Evolutionary conservation across 1,284 basidiomycete species (phyloP), one percentile per base, ranked within the genome.

Genomic region (Ustilago sp.): DNA sequence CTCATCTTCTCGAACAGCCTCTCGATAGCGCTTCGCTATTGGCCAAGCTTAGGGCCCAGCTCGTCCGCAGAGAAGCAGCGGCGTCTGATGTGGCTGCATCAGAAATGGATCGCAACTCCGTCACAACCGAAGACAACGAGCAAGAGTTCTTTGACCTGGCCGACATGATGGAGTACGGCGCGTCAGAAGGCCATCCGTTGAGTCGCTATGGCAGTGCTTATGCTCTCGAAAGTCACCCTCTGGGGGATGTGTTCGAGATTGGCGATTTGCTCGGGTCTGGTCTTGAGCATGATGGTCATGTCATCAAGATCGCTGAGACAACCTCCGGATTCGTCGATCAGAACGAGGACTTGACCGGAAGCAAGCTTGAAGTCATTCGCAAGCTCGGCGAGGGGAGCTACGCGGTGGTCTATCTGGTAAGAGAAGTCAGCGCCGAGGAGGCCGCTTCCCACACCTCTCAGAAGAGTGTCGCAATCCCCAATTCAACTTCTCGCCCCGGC

Each of bases 341-440:
- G 65, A 74, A 82, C 34, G 63, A 63, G 4, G 77, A 81, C 35
- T 45, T 72, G 9, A 73, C 74, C 0, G 72, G 80, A 28, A 80
- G 70, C 45, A 70, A 80, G 53, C 67, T 86, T 23, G 78, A 85
- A 56, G 79, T 86, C 32, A 66, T 84, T 15, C 70, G 79, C 38
- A 82, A 83, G 55, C 74, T 86, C 2, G 84, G 84, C 11, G 79
- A 80, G 51, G 84, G 84, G 17, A 85, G 83, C 68, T 85, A 86
- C 54, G 84, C 84, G 3, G 77, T 81, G 12, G 84, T 86, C 48
- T 86, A 86, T 41, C 74, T 85, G 2, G 84, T 83, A 41, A 70
- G 74, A 35, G 83, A 86, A 48, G 80, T 86, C 35, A 62, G 65
- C 58, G 74, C 74, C 13, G 69, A 77, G 39, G 63, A 61, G 4